phyloP scores from a whole-genome alignment of 2,329 filamentous ascomycete genomes.

The Stenocarpella maydis region DNA sequence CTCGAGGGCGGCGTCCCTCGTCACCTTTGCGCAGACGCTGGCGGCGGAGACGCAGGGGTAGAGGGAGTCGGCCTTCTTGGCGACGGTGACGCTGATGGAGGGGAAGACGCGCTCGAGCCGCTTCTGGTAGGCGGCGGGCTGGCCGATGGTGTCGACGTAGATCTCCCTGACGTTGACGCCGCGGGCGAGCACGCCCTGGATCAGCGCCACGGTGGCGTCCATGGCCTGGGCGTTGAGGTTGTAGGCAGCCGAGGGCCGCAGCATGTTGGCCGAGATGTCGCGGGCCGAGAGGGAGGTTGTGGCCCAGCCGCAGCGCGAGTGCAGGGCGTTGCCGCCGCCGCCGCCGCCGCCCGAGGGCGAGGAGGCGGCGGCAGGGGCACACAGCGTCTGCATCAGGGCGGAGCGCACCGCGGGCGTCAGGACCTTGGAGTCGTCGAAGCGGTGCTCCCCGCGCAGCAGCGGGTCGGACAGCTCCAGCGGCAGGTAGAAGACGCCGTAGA shows the following conservation, averaged over 20 bases:
- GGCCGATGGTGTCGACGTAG: conserved; percentile 94
- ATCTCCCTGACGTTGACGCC: conserved; percentile 89
- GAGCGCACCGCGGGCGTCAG: conserved; percentile 83
- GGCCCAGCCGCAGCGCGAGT: conserved; percentile 79
- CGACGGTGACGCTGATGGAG: conserved; percentile 75
- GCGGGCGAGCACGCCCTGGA: conserved; percentile 76
- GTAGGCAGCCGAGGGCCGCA: conserved; percentile 71
- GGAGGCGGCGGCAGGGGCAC: conserved; percentile 53
- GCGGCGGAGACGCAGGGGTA: conserved; percentile 95
- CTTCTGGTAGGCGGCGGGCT: conserved; percentile 82
- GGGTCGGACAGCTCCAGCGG: conserved; percentile 75
- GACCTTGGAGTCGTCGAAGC: conserved; percentile 95
- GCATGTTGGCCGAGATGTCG: conserved; percentile 83
- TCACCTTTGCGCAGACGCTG: conserved; percentile 95
- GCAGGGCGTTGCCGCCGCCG: conserved; percentile 54
- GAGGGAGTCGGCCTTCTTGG: conserved; percentile 90
- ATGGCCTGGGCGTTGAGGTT: conserved; percentile 97
- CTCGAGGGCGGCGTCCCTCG: conserved; percentile 88
- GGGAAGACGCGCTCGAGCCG: conserved; percentile 88
- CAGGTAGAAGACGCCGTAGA: conserved; percentile 77
- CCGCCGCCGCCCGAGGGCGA: background rate
- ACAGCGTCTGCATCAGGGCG: conserved; percentile 73
- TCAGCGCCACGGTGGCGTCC: conserved; percentile 87
- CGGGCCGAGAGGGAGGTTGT: conserved; percentile 81
- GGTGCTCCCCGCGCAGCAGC: conserved; percentile 79